phyloP scores from a whole-genome alignment of 805 yeast species.

The Lipomyces orientalis region DNA sequence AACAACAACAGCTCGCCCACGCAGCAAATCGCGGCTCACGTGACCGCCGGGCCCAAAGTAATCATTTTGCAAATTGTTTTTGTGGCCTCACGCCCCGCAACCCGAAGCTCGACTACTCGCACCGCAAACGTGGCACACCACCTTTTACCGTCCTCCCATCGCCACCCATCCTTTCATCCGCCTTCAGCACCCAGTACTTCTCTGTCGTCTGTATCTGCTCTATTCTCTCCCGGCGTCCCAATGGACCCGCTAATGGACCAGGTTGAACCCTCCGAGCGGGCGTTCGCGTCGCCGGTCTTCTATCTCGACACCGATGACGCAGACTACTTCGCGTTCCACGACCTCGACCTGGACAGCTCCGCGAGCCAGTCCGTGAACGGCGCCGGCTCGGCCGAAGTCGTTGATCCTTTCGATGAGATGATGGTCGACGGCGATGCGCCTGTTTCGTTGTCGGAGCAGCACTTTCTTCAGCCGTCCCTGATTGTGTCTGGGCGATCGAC shows the following conservation, averaged over 20 bases:
- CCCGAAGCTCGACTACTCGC: too few relatives aligned
- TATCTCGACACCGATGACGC: slow-evolving; percentile 29
- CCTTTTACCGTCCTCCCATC: not conserved
- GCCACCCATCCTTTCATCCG: not conserved
- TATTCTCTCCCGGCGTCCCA: slow-evolving; percentile 6
- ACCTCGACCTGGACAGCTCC: slow-evolving; percentile 24
- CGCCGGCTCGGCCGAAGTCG: not conserved
- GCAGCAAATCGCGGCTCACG: not conserved
- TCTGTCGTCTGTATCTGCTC: not conserved
- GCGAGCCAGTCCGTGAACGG: slow-evolving; percentile 1
- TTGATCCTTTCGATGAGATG: slow-evolving; percentile 8
- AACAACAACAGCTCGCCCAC: not conserved
- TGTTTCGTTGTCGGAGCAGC: slow-evolving; percentile 8
- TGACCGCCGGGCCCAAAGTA: too few relatives aligned
- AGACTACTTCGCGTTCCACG: slow-evolving; percentile 30
- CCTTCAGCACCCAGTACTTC: not conserved
- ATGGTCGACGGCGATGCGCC: slow-evolving; percentile 5
- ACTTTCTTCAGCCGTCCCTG: not conserved
- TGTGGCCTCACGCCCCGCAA: not conserved
- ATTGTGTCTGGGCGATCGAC: slow-evolving; percentile 6
- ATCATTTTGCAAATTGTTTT: not conserved
- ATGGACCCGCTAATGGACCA: slow-evolving; percentile 26
- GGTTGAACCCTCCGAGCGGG: slow-evolving; percentile 12
- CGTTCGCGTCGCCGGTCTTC: slow-evolving; percentile 11
- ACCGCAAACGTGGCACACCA: slow-evolving; percentile 3